Evolutionary conservation across 768 basidiomycete genomes (phyloP).

Genomic region (Thelephora aurantiotincta): DNA sequence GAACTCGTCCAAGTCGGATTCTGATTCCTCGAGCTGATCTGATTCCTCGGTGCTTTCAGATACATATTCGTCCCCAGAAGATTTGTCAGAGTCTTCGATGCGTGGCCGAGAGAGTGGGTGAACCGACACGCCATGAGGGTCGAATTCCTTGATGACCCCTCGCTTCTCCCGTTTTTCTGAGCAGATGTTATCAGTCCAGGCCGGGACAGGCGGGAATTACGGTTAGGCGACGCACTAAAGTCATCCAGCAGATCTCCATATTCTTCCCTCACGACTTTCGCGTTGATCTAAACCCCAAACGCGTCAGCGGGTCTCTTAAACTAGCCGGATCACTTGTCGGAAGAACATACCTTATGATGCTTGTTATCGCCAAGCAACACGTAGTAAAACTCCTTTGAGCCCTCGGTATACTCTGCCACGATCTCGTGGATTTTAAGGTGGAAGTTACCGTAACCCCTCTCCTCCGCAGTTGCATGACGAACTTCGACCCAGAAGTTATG

Average conservation of each 20-base stretch:
- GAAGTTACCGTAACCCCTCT: background rate
- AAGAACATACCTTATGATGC: conserved; percentile 34
- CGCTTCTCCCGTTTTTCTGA: conserved; percentile 31
- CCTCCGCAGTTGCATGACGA: background rate
- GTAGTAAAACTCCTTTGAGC: conserved; percentile 37
- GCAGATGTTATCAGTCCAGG: background rate
- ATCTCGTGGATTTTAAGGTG: conserved; percentile 27
- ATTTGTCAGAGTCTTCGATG: no score
- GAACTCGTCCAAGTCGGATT: conserved; percentile 7
- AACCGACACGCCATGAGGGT: conserved; percentile 43
- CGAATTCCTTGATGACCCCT: conserved; percentile 35
- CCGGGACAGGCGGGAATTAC: background rate
- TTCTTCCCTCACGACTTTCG: conserved; percentile 21
- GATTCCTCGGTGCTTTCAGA: conserved; percentile 4
- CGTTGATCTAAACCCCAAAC: conserved; percentile 27
- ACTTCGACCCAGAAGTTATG: conserved; percentile 1
- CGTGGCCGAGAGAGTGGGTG: conserved; percentile 39
- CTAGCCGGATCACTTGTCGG: background rate
- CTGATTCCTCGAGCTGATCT: background rate
- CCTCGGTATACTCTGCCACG: conserved; percentile 39
- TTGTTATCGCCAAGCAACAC: conserved; percentile 45
- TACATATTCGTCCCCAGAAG: conserved; percentile 6
- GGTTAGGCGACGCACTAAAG: conserved; percentile 33
- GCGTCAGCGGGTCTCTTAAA: conserved; percentile 12
- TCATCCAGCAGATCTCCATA: conserved; percentile 33